Conservation (phyloP, 352 stramenopile species). For the Pythium vanterpoolii region DNA sequence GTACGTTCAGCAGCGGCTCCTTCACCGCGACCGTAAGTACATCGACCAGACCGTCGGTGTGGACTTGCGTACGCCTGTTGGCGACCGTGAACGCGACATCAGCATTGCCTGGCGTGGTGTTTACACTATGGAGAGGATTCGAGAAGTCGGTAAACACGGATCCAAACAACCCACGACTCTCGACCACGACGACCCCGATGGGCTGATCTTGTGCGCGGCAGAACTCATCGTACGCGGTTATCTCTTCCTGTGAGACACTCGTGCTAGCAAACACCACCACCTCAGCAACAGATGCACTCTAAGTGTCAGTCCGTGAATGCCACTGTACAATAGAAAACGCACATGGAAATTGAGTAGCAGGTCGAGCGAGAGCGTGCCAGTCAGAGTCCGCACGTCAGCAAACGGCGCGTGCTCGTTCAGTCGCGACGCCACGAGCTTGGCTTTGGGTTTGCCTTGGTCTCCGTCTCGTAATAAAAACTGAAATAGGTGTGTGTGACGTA, state of each 20-base stretch:
- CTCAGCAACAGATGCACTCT: slow-evolving; percentile 10
- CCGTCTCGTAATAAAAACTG: slow-evolving; percentile 35
- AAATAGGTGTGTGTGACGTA: too few relatives aligned
- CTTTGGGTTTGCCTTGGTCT: slow-evolving; percentile 31
- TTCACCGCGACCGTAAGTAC: slow-evolving; percentile 11
- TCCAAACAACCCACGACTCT: slow-evolving; percentile 36
- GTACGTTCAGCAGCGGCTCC: slow-evolving; percentile 20
- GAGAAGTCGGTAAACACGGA: slow-evolving; percentile 39
- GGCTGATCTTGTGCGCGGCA: slow-evolving; percentile 35
- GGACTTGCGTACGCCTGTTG: slow-evolving; percentile 13
- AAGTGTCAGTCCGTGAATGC: too few relatives aligned
- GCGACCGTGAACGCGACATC: slow-evolving; percentile 24
- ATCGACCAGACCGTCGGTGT: slow-evolving; percentile 1
- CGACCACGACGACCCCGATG: slow-evolving; percentile 35
- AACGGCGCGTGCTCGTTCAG: slow-evolving; percentile 29
- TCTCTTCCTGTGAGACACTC: slow-evolving; percentile 31
- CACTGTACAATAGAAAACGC: neutral
- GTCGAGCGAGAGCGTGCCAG: slow-evolving; percentile 30
- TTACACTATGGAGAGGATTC: slow-evolving; percentile 9
- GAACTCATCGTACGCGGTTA: slow-evolving; percentile 50
- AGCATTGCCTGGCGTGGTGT: slow-evolving; percentile 3
- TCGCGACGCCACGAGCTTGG: slow-evolving; percentile 27
- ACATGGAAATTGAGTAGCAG: slow-evolving; percentile 44
- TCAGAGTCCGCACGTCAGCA: slow-evolving; percentile 30
- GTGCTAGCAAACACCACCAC: slow-evolving; percentile 40